These are phyloP conservation scores for Fusarium keratoplasticum DNA, from an alignment of 2,329 filamentous ascomycete species.

Conservation along the genomic window DNA sequence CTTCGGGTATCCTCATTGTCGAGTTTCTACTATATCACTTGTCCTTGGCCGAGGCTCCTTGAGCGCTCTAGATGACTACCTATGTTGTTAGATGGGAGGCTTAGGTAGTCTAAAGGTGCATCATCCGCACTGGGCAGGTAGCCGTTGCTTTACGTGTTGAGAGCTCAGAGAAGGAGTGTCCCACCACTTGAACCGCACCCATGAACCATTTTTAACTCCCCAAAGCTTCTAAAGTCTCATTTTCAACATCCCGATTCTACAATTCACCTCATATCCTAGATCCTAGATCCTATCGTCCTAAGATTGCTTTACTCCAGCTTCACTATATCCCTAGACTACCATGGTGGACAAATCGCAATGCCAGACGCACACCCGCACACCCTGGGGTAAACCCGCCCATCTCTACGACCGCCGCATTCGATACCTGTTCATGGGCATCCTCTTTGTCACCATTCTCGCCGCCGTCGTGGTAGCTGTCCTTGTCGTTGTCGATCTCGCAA, in stretches of 20 bases:
- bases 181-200: neutral
- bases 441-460: slow-evolving; percentile 38
- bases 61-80: too few relatives aligned
- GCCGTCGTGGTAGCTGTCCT: slow-evolving; percentile 37
- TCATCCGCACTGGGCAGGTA: neutral
- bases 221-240: neutral
- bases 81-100: neutral
- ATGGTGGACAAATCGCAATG: slow-evolving; percentile 45
- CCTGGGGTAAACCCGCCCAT: slow-evolving; percentile 43
- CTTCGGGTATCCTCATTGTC: neutral
- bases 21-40: neutral
- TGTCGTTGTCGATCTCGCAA: slow-evolving; percentile 23
- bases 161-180: neutral
- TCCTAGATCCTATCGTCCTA: neutral
- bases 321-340: neutral
- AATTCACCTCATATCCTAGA: neutral
- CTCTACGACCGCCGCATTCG: slow-evolving; percentile 42
- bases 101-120: neutral
- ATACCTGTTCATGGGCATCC: slow-evolving; percentile 41
- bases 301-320: neutral
- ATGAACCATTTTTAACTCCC: neutral
- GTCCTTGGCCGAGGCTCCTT: neutral
- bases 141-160: neutral
- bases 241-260: neutral
- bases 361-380: slow-evolving; percentile 45